Evolutionary conservation across 805 yeast genomes (phyloP), one percentile per base, ranked within the genome.

Genomic region (Diddensiella santjacobensis): DNA sequence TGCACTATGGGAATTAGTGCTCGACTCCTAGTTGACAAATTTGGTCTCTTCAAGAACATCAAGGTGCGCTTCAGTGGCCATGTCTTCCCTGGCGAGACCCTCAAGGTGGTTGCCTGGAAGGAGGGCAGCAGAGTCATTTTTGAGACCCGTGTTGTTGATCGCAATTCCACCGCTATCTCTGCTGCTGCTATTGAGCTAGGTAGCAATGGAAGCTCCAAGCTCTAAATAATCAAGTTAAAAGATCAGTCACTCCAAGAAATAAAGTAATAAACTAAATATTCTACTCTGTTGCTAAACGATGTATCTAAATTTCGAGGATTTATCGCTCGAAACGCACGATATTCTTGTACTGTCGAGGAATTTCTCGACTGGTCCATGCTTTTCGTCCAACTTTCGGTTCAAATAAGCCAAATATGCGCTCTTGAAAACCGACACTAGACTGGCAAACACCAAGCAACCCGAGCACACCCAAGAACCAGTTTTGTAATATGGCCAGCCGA

Each of bases 31-130:
- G 74, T 77, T 59, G 96, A 89, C 59, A 75, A 85, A 60, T 91
- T 71, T 67, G 98, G 99, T 41, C 73, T 76, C 33, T 86, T 83
- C 67, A 77, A 77, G 61, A 96, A 89, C 72, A 76, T 88, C 65
- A 91, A 91, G 73, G 93, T 80, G 13, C 81, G 98, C 64, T 91
- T 91, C 68, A 78, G 95, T 18, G 89, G 89, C 60, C 83, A 86
- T 59, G 97, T 91, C 20, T 90, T 79, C 78, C 97, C 97, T 5
- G 99, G 98, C 56, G 97, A 91, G 69, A 82, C 86, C 13, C 74
- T 91, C 65, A 77, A 76, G 58, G 80, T 91, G 23, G 70, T 70
- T 45, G 95, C 95, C 24, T 91, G 99, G 99, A 86, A 82, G 66
- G 75, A 79, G 45, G 84, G 84, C 48, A 65, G 68, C 56, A 82